Evolutionary conservation across 2,329 filamentous ascomycete genomes (phyloP).

Genomic region (Exophiala xenobiotica): DNA sequence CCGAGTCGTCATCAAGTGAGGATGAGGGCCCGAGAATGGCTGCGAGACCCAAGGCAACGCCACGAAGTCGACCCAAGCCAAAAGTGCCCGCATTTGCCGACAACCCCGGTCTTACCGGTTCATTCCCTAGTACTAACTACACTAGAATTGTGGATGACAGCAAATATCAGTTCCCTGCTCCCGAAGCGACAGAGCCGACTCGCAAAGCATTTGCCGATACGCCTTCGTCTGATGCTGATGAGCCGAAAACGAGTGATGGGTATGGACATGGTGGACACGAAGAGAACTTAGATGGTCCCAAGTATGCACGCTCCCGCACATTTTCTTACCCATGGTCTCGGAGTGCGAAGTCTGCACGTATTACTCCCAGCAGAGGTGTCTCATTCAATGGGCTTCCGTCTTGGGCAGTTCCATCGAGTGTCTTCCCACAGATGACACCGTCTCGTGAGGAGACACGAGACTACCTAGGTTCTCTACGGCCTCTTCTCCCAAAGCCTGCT

Average conservation of each 20-base stretch:
- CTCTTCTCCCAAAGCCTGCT: background rate
- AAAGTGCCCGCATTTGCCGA: slow-evolving; percentile 8
- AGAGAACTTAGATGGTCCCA: slow-evolving; percentile 20
- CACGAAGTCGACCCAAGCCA: slow-evolving; percentile 17
- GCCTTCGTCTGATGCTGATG: slow-evolving; percentile 17
- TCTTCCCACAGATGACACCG: slow-evolving; percentile 25
- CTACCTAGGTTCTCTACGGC: background rate
- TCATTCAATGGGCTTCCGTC: slow-evolving; percentile 27
- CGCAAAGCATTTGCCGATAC: slow-evolving; percentile 24
- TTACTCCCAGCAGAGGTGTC: slow-evolving; percentile 8
- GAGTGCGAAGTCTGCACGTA: background rate
- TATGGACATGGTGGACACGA: slow-evolving; percentile 9
- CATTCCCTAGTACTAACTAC: slow-evolving; percentile 30
- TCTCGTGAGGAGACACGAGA: slow-evolving; percentile 9
- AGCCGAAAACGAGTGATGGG: slow-evolving; percentile 2
- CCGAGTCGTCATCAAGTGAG: slow-evolving; percentile 32
- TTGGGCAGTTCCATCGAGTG: slow-evolving; percentile 33
- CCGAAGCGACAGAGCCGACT: slow-evolving; percentile 21
- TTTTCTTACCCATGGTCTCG: slow-evolving; percentile 12
- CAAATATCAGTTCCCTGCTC: slow-evolving; percentile 28
- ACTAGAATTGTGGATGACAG: slow-evolving; percentile 26
- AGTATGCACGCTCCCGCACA: slow-evolving; percentile 22
- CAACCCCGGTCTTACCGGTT: slow-evolving; percentile 25
- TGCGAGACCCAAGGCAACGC: slow-evolving; percentile 41
- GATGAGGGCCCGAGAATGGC: slow-evolving; percentile 24